phyloP scores from a whole-genome alignment of 116 monocot species.

The Zostera marina region DNA sequence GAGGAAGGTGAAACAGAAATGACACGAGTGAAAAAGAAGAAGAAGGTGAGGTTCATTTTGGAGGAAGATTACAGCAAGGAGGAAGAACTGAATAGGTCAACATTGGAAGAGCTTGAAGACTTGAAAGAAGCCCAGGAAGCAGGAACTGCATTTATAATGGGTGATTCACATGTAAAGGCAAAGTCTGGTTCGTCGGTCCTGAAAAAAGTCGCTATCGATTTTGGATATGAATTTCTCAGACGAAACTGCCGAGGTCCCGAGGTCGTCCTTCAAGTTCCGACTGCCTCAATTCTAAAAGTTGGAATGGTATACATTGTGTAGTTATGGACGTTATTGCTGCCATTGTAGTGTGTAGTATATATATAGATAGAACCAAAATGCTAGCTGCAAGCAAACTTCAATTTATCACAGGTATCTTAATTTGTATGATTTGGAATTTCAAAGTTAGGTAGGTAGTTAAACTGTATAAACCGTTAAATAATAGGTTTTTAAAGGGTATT shows the following conservation, averaged over 20 bases:
- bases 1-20: constrained; percentile 4
- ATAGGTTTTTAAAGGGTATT: too few species aligned
- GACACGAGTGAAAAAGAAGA: constrained; percentile 17
- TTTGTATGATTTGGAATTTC: too few species aligned
- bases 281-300: constrained; percentile 81
- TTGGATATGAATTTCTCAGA: constrained; percentile 64
- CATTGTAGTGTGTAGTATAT: too few species aligned
- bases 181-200: constrained; percentile 67
- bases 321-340: background rate
- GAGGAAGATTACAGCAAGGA: constrained; percentile 10
- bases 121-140: constrained; percentile 33
- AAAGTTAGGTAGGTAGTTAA: too few species aligned
- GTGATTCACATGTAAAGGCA: constrained; percentile 63
- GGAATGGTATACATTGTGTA: constrained; percentile 86
- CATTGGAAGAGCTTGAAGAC: constrained; percentile 59
- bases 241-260: constrained; percentile 83
- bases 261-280: constrained; percentile 67
- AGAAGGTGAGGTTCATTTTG: constrained; percentile 37
- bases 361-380: too few species aligned
- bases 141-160: constrained; percentile 75
- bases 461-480: too few species aligned
- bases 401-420: too few species aligned
- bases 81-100: constrained; percentile 12
- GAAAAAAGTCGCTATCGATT: constrained; percentile 46
- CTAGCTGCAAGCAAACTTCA: too few species aligned